These are phyloP conservation scores for Aspergillus hiratsukae DNA, from an alignment of 2,329 filamentous ascomycete species.

Conservation along the genomic window DNA sequence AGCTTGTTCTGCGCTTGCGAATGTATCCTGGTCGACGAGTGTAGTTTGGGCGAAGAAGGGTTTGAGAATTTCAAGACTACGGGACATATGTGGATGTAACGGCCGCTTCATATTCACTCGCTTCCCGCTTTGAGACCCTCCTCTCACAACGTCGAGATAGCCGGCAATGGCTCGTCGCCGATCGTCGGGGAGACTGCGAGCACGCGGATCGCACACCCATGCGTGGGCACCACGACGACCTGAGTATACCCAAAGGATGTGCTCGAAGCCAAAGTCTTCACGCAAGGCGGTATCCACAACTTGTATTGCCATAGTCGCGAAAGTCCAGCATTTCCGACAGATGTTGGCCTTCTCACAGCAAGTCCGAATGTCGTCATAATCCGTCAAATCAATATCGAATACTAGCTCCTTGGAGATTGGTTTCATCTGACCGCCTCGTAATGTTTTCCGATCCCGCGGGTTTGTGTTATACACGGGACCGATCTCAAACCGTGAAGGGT, in stretches of 20 bases:
- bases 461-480: slow-evolving; percentile 95
- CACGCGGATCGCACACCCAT: slow-evolving; percentile 92
- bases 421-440: slow-evolving; percentile 74
- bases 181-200: slow-evolving; percentile 77
- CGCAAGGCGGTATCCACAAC: slow-evolving; percentile 81
- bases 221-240: slow-evolving; percentile 94
- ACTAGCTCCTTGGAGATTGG: slow-evolving; percentile 90
- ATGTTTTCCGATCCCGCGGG: slow-evolving; percentile 83
- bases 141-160: slow-evolving; percentile 86
- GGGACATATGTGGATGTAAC: slow-evolving; percentile 80
- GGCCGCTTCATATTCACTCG: slow-evolving; percentile 80
- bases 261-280: slow-evolving; percentile 93
- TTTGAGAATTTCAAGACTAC: slow-evolving; percentile 80
- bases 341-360: slow-evolving; percentile 94
- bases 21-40: slow-evolving; percentile 80
- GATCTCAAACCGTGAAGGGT: slow-evolving; percentile 95
- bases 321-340: slow-evolving; percentile 90
- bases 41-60: slow-evolving; percentile 80
- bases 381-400: slow-evolving; percentile 98
- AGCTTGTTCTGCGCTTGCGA: slow-evolving; percentile 64
- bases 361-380: slow-evolving; percentile 94
- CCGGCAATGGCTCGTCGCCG: slow-evolving; percentile 79
- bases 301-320: slow-evolving; percentile 97
- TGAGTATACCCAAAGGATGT: slow-evolving; percentile 98
- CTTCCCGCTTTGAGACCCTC: slow-evolving; percentile 80